Base-by-base conservation (phyloP, 192 early-diverging fungal species). In the Lunasporangiospora selenospora region DNA sequence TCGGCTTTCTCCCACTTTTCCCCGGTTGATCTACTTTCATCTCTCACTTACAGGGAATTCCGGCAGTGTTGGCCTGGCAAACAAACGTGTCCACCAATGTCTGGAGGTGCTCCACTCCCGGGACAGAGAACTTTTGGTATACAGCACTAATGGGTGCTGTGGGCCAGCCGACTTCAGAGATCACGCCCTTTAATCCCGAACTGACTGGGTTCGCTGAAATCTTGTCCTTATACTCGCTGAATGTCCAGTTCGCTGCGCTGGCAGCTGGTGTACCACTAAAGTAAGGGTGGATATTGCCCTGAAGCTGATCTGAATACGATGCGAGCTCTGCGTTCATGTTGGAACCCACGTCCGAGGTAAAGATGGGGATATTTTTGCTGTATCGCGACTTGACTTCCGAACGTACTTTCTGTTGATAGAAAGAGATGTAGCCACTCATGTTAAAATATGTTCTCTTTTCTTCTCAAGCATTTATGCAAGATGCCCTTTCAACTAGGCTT, bases 221-320 rank as follows among this genome's bases (percentile, higher is more conserved):
- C 3, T 47, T 47, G n/a, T 56, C 64, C 15, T 66, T 42, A 26
- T 47, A 66, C 13, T 66, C 56, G 3, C 48, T 56, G 26, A 23
- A 66, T n/a, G 53, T 66, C 64, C 64, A 66, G n/a, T 66, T 49
- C 6, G 64, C 64, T 4, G 45, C 64, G 23, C 38, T 32, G 3
- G 47, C 43, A 15, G 54, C 45, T 1, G 45, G 27, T 0, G 47
- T 50, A 11, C 53, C 53, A n/a, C 43, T 55, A 38, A 66, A 66
- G 43, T 57, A 66, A 26, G 64, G 64, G 32, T 66, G 64, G n/a
- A 66, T 55, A 50, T 66, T 66, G 37, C 48, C 64, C 6, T 47
- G n/a, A 1, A 66, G 12, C 10, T 34, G 53, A 37, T 66, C 64
- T 21, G 18, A 12, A 29, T 48, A 27, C 24, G 41, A 27, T 45